Conservation (phyloP, 352 stramenopile species). For the Phytophthora hibernalis region DNA sequence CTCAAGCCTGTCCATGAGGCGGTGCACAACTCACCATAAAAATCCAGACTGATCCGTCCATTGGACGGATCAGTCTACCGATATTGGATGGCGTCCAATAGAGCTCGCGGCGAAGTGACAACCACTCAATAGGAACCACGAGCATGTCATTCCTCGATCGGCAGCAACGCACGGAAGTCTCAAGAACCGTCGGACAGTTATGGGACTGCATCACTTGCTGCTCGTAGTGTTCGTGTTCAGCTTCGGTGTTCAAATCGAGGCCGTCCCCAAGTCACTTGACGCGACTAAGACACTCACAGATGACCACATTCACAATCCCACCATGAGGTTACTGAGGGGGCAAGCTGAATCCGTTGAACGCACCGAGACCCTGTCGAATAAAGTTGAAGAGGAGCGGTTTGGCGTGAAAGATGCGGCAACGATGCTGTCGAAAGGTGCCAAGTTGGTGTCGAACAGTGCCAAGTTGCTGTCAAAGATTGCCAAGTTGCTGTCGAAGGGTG, state of each 20-base stretch:
- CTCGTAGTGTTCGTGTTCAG: not conserved
- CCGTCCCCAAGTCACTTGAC: not conserved
- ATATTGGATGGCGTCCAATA: no score
- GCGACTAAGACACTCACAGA: not conserved
- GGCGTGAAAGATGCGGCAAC: not conserved
- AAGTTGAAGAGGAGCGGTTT: slow-evolving; percentile 8
- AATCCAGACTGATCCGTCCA: slow-evolving; percentile 2
- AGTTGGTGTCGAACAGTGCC: no score
- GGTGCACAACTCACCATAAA: no score
- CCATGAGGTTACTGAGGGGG: not conserved
- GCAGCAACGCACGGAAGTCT: not conserved
- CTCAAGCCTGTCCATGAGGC: no score
- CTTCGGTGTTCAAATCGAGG: not conserved
- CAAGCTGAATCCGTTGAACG: not conserved
- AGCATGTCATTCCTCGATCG: slow-evolving; percentile 10
- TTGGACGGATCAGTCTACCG: no score
- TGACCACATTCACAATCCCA: not conserved
- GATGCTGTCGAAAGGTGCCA: no score
- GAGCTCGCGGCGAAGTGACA: slow-evolving; percentile 1
- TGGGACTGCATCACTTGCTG: not conserved
- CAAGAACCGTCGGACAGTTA: not conserved
- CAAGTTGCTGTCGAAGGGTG: slow-evolving; percentile 8
- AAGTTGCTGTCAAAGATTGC: no score
- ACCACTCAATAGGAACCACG: slow-evolving; percentile 11
- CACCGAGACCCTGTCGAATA: no score